Evolutionary conservation across 1,139 yeast genomes (phyloP).

Genomic region (Blastobotrys niveus): DNA sequence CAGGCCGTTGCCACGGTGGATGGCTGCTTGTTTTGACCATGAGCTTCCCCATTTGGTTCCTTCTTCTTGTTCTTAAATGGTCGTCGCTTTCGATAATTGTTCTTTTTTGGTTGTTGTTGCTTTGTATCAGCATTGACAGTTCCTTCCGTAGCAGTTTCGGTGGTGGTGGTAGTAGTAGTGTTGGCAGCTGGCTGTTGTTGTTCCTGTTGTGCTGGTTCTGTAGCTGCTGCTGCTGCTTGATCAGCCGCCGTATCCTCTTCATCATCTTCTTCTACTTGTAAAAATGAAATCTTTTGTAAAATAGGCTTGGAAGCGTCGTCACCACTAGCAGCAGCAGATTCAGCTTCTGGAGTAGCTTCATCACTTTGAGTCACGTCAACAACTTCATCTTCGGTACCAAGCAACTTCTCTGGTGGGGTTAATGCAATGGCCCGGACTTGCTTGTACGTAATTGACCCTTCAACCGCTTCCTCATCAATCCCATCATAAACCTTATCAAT

Average conservation of each 20-base stretch:
- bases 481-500: conserved; percentile 30
- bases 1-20: not conserved
- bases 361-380: conserved; percentile 8
- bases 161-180: not conserved
- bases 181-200: conserved; percentile 4
- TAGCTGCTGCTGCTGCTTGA: not conserved
- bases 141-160: not conserved
- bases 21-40: conserved; percentile 2
- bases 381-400: conserved; percentile 18
- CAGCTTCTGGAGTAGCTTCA: conserved; percentile 5
- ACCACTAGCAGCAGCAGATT: conserved; percentile 3
- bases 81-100: conserved; percentile 1
- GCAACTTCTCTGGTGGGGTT: conserved; percentile 23
- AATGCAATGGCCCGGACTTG: conserved; percentile 24
- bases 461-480: conserved; percentile 26
- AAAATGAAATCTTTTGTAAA: conserved; percentile 22
- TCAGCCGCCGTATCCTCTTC: conserved; percentile 10
- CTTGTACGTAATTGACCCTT: conserved; percentile 25
- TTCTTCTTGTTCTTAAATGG: conserved; percentile 4
- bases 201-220: conserved; percentile 8
- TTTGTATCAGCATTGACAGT: not conserved
- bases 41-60: not conserved
- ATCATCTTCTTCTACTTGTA: conserved; percentile 23
- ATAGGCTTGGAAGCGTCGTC: conserved; percentile 6
- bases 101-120: not conserved